These are phyloP conservation scores for Acidomyces sp. DNA, from an alignment of 495 filamentous ascomycete species.

Conservation along the genomic window DNA sequence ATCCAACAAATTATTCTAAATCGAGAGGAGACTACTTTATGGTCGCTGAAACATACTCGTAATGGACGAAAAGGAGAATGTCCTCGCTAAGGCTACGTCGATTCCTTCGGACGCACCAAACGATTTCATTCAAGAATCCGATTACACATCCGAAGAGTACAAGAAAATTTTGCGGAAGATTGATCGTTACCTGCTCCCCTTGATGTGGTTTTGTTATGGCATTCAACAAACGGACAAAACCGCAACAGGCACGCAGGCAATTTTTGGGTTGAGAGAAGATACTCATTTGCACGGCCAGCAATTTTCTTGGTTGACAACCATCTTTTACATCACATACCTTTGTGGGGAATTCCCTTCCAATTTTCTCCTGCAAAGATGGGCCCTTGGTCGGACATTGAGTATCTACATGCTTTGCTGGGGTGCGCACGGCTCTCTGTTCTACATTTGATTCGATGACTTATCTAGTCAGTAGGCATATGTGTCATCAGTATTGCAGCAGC, in stretches of 20 bases:
- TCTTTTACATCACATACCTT: slow-evolving; percentile 13
- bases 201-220: slow-evolving; percentile 9
- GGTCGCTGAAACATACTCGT: too few relatives aligned
- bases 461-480: slow-evolving; percentile 2
- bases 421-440: slow-evolving; percentile 13
- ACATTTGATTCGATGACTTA: background rate
- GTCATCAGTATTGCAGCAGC: slow-evolving; percentile 5
- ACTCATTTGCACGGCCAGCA: slow-evolving; percentile 14
- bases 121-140: slow-evolving; percentile 16
- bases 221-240: slow-evolving; percentile 24
- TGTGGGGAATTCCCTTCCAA: slow-evolving; percentile 3
- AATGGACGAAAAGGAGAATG: too few relatives aligned
- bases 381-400: slow-evolving; percentile 1
- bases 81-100: too few relatives aligned
- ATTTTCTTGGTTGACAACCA: slow-evolving; percentile 5
- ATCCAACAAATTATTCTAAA: too few relatives aligned
- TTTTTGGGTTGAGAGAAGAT: slow-evolving; percentile 17
- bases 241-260: slow-evolving; percentile 16
- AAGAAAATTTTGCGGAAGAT: slow-evolving; percentile 15
- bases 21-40: too few relatives aligned
- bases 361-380: slow-evolving; percentile 5
- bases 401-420: slow-evolving; percentile 11
- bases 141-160: slow-evolving; percentile 1
- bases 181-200: slow-evolving; percentile 5
- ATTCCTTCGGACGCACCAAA: too few relatives aligned